A percentile compares a stretch with the other conserved stretches of the same genome.
phyloP scores from a whole-genome alignment of 768 basidiomycete species.

The Suillus occidentalis region DNA sequence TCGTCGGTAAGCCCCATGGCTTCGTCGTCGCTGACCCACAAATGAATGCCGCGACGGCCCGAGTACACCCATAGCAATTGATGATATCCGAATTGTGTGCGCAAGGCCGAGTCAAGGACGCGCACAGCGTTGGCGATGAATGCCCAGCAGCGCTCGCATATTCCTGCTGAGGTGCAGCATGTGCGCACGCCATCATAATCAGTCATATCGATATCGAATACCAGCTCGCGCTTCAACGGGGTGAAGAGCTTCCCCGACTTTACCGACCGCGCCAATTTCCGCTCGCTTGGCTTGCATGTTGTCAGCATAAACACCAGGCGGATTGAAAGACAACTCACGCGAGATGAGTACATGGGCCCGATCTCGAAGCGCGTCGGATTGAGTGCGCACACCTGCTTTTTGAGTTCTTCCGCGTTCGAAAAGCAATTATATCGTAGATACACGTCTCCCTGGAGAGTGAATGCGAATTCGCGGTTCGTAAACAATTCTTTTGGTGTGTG shows the following conservation, averaged over 20 bases:
- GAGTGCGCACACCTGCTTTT: constrained; percentile 79
- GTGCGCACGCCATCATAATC: constrained; percentile 96
- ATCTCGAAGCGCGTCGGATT: constrained; percentile 97
- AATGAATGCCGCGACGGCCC: constrained; percentile 95
- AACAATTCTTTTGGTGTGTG: constrained; percentile 78
- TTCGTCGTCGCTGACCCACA: constrained; percentile 91
- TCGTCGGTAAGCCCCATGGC: constrained; percentile 92
- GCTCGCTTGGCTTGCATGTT: constrained; percentile 74
- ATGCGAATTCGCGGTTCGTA: constrained; percentile 94
- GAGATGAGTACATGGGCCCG: constrained; percentile 87
- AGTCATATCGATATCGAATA: constrained; percentile 99
- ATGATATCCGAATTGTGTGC: constrained; percentile 88
- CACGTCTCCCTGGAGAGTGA: constrained; percentile 86
- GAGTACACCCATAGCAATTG: constrained; percentile 98
- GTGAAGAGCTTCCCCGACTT: constrained; percentile 42
- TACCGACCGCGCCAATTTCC: constrained; percentile 72
- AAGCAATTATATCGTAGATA: constrained; percentile 97
- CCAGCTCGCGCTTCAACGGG: constrained; percentile 85
- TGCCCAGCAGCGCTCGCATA: constrained; percentile 92
- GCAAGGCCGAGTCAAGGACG: constrained; percentile 75
- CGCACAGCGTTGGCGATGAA: constrained; percentile 93
- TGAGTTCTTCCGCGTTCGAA: constrained; percentile 80
- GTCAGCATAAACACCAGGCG: constrained; percentile 1
- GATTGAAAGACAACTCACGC: constrained; percentile 49
- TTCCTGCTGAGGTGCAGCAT: constrained; percentile 88